These are phyloP conservation scores for Lasiodiplodia sp. DNA, from an alignment of 2,329 filamentous ascomycete genomes.

Conservation along the genomic window DNA sequence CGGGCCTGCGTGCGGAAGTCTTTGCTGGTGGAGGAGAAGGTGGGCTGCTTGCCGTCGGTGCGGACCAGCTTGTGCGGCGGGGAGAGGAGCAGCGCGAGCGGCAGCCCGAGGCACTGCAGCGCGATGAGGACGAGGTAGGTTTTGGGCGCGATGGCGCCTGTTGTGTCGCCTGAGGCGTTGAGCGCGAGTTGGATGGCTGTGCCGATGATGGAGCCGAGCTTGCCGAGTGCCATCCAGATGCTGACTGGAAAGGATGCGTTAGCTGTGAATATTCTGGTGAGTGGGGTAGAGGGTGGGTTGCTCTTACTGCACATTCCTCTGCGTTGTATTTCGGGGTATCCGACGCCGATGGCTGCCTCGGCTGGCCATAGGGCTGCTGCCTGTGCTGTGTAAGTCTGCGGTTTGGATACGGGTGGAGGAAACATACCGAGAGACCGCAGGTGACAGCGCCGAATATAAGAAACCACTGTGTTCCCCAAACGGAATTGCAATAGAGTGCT, in stretches of 20 bases:
- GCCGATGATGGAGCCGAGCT: conserved; percentile 62
- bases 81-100: conserved; percentile 55
- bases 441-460: conserved; percentile 44
- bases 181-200: conserved; percentile 60
- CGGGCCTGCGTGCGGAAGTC: conserved; percentile 45
- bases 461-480: conserved; percentile 45
- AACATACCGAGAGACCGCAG: conserved; percentile 38
- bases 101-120: conserved; percentile 56
- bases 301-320: conserved; percentile 42
- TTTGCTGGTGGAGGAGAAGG: neutral
- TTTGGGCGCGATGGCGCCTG: conserved; percentile 56
- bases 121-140: conserved; percentile 51
- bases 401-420: neutral
- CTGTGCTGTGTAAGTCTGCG: conserved; percentile 36
- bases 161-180: conserved; percentile 53
- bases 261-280: neutral
- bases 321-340: conserved; percentile 56
- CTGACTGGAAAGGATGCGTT: conserved; percentile 40
- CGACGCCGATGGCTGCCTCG: conserved; percentile 52
- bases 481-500: conserved; percentile 41
- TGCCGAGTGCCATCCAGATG: conserved; percentile 62
- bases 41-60: conserved; percentile 45
- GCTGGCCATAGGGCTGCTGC: conserved; percentile 52
- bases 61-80: conserved; percentile 56
- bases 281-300: neutral